These are phyloP conservation scores for Eimeria mitis DNA, from an alignment of 169 alveolate genomes.

Conservation along the genomic window DNA sequence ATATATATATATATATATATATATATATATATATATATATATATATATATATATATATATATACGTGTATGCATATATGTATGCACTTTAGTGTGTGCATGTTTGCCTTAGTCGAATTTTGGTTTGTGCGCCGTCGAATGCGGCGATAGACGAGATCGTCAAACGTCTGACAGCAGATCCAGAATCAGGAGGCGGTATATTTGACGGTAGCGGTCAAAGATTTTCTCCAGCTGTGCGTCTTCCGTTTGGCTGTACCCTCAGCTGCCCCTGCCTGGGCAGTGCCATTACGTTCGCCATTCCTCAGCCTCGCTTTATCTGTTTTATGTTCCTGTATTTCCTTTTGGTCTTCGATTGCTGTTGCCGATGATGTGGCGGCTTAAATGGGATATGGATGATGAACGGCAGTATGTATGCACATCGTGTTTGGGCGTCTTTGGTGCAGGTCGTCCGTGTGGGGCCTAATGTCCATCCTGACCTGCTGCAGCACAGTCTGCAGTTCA, in stretches of 20 bases:
- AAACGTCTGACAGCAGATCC: conserved; percentile 89
- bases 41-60: not conserved
- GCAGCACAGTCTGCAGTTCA: conserved; percentile 91
- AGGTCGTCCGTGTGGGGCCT: conserved; percentile 95
- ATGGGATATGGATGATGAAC: no score
- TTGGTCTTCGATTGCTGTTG: not conserved
- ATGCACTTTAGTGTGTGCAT: no score
- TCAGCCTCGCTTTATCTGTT: not conserved
- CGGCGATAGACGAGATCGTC: conserved; percentile 99
- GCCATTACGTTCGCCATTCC: not conserved
- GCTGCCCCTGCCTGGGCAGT: not conserved
- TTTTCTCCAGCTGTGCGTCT: conserved; percentile 88
- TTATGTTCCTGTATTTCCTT: not conserved
- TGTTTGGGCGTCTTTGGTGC: not conserved
- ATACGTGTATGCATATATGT: not conserved
- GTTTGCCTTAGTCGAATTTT: conserved; percentile 87
- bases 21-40: not conserved
- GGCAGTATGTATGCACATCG: not conserved
- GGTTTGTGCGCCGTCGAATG: conserved; percentile 99
- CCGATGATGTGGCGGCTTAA: not conserved
- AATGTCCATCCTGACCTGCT: conserved; percentile 93
- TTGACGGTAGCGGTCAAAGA: conserved; percentile 90
- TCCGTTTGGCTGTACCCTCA: not conserved
- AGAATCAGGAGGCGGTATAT: conserved; percentile 91
- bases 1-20: no score